A percentile compares a stretch with the other conserved stretches of the same genome.
Conservation (phyloP, 139 green algal species). For the Coccomyxa sp. region DNA sequence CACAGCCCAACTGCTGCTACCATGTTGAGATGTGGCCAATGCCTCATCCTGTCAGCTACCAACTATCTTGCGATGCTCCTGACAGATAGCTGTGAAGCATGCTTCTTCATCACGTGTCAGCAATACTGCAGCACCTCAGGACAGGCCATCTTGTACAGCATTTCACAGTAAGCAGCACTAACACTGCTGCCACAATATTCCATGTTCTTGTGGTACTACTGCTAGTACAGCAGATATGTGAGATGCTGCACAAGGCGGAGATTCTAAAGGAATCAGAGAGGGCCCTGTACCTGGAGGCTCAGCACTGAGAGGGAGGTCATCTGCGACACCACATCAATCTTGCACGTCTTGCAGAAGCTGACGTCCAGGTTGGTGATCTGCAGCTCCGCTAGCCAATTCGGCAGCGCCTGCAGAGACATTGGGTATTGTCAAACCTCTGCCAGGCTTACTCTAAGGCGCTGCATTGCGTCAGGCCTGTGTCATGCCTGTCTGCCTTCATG, state of each 20-base stretch:
- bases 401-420: slow-evolving; percentile 8
- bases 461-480: too few relatives aligned
- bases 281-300: slow-evolving; percentile 33
- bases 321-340: slow-evolving; percentile 18
- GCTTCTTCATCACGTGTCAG: too few relatives aligned
- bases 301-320: slow-evolving; percentile 41
- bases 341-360: slow-evolving; percentile 25
- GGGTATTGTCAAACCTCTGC: too few relatives aligned
- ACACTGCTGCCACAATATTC: neutral
- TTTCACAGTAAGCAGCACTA: neutral
- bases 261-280: neutral
- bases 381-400: slow-evolving; percentile 6
- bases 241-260: neutral
- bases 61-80: too few relatives aligned
- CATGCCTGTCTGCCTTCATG: too few relatives aligned
- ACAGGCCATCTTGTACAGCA: neutral
- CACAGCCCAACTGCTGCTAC: neutral
- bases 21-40: neutral
- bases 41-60: neutral
- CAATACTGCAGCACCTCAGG: neutral
- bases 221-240: neutral
- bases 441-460: too few relatives aligned
- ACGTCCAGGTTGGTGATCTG: slow-evolving; percentile 32
- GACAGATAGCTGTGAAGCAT: too few relatives aligned
- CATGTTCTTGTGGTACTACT: neutral